Conservation (phyloP, 2,329 filamentous ascomycete genomes). For the Trichoderma sp. region DNA sequence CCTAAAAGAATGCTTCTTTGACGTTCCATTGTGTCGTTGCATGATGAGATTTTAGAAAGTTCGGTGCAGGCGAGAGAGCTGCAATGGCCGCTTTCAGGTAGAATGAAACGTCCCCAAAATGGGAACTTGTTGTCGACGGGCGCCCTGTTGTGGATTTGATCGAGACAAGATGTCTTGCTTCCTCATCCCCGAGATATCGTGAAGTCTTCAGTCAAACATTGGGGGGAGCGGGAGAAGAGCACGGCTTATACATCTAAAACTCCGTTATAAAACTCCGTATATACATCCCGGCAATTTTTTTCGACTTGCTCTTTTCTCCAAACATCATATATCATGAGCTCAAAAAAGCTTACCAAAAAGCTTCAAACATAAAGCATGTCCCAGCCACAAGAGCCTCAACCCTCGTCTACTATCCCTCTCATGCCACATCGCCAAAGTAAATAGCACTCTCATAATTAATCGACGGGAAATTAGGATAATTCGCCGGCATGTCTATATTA, state of each 20-base stretch:
- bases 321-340: background rate
- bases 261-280: background rate
- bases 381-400: background rate
- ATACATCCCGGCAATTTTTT: background rate
- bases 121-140: background rate
- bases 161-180: background rate
- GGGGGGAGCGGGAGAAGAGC: background rate
- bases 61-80: background rate
- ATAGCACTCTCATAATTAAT: background rate
- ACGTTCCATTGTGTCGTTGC: background rate
- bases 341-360: background rate
- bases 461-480: constrained; percentile 5
- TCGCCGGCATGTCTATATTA: constrained; percentile 13
- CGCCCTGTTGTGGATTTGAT: background rate
- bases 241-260: background rate
- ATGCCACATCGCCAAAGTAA: background rate
- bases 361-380: background rate
- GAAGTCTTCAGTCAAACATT: background rate
- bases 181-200: background rate
- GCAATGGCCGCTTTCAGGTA: background rate
- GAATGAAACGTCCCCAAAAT: background rate
- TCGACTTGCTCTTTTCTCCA: background rate
- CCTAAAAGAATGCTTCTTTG: background rate
- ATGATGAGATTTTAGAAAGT: background rate
- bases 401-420: background rate